Evolutionary conservation across 2,329 filamentous ascomycete genomes (phyloP), one percentile per base, ranked within the genome.

Genomic region (Diplocarpon mali): DNA sequence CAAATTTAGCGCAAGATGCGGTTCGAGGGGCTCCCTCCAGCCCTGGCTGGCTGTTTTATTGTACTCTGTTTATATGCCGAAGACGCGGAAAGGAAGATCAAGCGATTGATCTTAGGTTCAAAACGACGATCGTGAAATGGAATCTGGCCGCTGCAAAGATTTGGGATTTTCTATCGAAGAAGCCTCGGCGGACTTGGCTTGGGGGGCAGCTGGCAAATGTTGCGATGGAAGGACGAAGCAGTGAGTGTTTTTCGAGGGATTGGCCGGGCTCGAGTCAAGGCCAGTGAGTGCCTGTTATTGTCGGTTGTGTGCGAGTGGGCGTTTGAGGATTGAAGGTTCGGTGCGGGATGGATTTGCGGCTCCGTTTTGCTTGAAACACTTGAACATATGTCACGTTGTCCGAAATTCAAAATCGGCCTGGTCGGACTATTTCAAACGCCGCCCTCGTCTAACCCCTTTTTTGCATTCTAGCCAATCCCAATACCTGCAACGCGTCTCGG

Each of bases 141-240:
- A 52, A 55, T 56, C 52, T 48, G 42, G 40, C 51, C 54, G 53
- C 53, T 53, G 49, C 29, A 16, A 11, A 31, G 36, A 47, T 42
- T 42, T 42, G 44, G 29, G 46, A 48, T 54, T 44, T 46, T 34
- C 44, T 49, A 41, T 48, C 48, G 20, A 24, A 24, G 42, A 43
- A 45, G 48, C 45, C 52, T 41, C 50, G 48, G 45, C 43, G 44
- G 32, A 37, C 31, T 15, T 41, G 20, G 40, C 28, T 32, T 40
- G 28, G 16, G 28, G 35, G 15, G 20, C 20, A 20, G 27, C 13
- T 32, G 30, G 40, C 11, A 32, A 35, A 45, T 35, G 36, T 36
- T 24, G 36, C 31, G 28, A 32, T 40, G 36, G 41, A 20, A 24
- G 40, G 37, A 36, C 14, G 31, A 40, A 17, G 38, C 38, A 17